phyloP scores from a whole-genome alignment of 495 filamentous ascomycete species.

The Penicillium paxilli region DNA sequence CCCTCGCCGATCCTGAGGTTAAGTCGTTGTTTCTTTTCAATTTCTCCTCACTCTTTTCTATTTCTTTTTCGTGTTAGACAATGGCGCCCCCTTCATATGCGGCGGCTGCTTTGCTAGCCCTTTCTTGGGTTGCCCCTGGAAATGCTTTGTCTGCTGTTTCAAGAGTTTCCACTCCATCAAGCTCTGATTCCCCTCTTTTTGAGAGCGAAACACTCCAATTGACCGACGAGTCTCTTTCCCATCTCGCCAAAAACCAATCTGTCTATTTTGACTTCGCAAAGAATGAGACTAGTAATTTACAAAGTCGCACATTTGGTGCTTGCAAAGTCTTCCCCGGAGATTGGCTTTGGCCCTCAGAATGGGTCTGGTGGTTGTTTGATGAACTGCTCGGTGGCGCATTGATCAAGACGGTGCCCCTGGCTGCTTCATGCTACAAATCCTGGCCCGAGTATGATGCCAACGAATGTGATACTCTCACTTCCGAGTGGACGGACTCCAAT shows the following conservation, averaged over 20 bases:
- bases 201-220: slow-evolving; percentile 43
- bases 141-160: slow-evolving; percentile 9
- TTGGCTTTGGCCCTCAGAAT: slow-evolving; percentile 39
- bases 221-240: slow-evolving; percentile 37
- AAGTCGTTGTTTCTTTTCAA: not conserved
- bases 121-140: slow-evolving; percentile 8
- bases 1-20: slow-evolving; percentile 5
- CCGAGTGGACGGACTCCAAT: slow-evolving; percentile 30
- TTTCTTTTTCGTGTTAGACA: not conserved
- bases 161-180: slow-evolving; percentile 12
- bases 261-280: slow-evolving; percentile 21
- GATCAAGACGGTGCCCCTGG: slow-evolving; percentile 56
- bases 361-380: slow-evolving; percentile 46
- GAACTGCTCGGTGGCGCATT: slow-evolving; percentile 48
- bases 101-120: slow-evolving; percentile 7
- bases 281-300: slow-evolving; percentile 7
- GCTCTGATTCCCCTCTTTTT: slow-evolving; percentile 30
- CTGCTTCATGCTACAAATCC: slow-evolving; percentile 53
- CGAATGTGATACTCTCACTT: slow-evolving; percentile 32
- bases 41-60: not conserved
- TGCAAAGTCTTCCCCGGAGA: slow-evolving; percentile 57
- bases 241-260: slow-evolving; percentile 25
- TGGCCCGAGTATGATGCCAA: slow-evolving; percentile 46
- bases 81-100: slow-evolving; percentile 15
- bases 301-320: slow-evolving; percentile 1